A percentile compares a stretch with the other conserved stretches of the same genome.
These are phyloP conservation scores for Fusarium oligoseptatum DNA, from an alignment of 2,329 filamentous ascomycete species.

Conservation along the genomic window DNA sequence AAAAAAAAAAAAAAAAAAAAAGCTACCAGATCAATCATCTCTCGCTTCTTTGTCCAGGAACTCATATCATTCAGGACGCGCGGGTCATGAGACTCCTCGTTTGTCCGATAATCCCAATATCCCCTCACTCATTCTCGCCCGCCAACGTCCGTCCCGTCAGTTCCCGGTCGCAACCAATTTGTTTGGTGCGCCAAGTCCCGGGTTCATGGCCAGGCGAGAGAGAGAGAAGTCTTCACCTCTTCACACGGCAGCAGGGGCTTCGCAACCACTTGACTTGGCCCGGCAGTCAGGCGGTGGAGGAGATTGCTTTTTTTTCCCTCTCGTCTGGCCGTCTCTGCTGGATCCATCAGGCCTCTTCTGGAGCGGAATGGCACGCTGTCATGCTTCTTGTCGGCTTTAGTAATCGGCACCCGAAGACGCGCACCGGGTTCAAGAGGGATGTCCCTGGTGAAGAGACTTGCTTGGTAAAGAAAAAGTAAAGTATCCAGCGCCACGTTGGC, in stretches of 20 bases:
- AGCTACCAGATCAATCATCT: constrained; percentile 32
- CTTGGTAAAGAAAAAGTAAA: constrained; percentile 3
- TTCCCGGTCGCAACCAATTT: constrained; percentile 16
- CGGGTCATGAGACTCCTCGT: constrained; percentile 1
- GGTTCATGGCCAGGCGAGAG: constrained; percentile 26
- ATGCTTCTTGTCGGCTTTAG: constrained; percentile 11
- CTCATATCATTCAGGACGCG: constrained; percentile 19
- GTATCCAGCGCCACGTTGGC: constrained; percentile 34
- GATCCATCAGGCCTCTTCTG: constrained; percentile 16
- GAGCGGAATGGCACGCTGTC: constrained; percentile 17
- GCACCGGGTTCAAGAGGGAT: constrained; percentile 10
- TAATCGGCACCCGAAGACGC: constrained; percentile 28
- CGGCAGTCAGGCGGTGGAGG: constrained; percentile 29
- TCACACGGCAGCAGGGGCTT: constrained; percentile 10
- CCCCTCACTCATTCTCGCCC: neutral
- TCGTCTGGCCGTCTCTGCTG: constrained; percentile 19
- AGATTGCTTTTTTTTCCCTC: constrained; percentile 7
- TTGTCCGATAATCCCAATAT: neutral
- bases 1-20: constrained; percentile 4
- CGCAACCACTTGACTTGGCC: constrained; percentile 24
- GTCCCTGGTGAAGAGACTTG: constrained; percentile 9
- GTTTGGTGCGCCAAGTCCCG: constrained; percentile 29
- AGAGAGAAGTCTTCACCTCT: neutral
- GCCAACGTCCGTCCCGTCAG: constrained; percentile 10
- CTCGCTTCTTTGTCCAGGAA: constrained; percentile 40